Base-by-base conservation (phyloP, 2,329 filamentous ascomycete genomes). In the Ustulina deusta region DNA sequence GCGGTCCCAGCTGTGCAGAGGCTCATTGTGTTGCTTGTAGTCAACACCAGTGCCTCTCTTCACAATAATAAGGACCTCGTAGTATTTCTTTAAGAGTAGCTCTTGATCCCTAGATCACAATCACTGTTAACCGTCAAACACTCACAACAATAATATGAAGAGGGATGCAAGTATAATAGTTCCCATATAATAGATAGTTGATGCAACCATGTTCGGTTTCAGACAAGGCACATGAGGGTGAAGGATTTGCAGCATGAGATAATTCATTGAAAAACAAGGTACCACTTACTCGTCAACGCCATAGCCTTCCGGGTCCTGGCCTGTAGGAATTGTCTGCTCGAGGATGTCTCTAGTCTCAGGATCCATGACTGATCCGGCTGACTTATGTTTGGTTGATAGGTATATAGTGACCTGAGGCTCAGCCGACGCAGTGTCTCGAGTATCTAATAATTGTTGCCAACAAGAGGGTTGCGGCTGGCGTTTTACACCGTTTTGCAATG, bases 11-110 rank as follows among this genome's bases (percentile, higher is more conserved):
- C n/a, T n/a, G n/a, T n/a, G n/a, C 34, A 36, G 34, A 36, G 11
- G 6, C 11, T 36, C 34, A 6, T 36, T 36, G n/a, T n/a, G n/a
- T 46, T 46, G 27, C 29, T 38, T 13, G 20, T 44, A 63, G n/a
- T 51, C 25, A 36, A 44, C 46, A 10, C 36, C 38, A 1, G 6
- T 34, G 3, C 36, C 61, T 52, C 36, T 59, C 44, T 44, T 59
- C 25, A 13, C 46, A 34, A 44, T 3, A 15, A 59, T 2, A 20
- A 36, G n/a, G 34, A 57, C 1, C 10, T 40, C n/a, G 10, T 17
- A 13, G 20, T 1, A 6, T 42, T 4, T n/a, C 15, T 5, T 42
- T 32, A 32, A 32, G 7, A n/a, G 4, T 20, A 20, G 5, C n/a
- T 25, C 9, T 11, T 10, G 2, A 32, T 51, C 11, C 27, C 56